phyloP scores from a whole-genome alignment of 805 yeast genomes.

The Kurtzmaniella cleridarum region DNA sequence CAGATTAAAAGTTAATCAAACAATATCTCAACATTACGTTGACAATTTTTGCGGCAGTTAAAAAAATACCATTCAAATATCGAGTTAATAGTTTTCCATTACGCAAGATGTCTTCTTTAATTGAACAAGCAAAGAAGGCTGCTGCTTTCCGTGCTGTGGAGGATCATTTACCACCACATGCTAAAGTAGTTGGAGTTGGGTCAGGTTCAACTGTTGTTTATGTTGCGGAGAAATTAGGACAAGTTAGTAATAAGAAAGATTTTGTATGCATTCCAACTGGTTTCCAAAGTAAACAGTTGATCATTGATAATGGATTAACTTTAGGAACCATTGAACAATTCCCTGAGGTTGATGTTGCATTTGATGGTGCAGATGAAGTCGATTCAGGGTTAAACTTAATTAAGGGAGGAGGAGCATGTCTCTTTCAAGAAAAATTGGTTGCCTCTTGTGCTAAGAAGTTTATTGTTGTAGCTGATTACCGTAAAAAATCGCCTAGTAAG shows the following conservation, averaged over 20 bases:
- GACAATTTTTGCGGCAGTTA: slow-evolving; percentile 16
- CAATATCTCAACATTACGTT: background rate
- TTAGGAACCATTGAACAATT: slow-evolving; percentile 81
- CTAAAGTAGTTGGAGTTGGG: slow-evolving; percentile 85
- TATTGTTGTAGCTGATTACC: slow-evolving; percentile 85
- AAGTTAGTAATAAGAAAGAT: slow-evolving; percentile 44
- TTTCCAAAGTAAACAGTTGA: slow-evolving; percentile 85
- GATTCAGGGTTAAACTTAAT: slow-evolving; percentile 77
- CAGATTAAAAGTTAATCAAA: slow-evolving; percentile 1
- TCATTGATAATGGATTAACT: slow-evolving; percentile 70
- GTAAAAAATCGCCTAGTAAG: slow-evolving; percentile 64
- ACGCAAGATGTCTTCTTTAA: slow-evolving; percentile 15
- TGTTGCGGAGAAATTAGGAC: slow-evolving; percentile 91
- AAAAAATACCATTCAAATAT: slow-evolving; percentile 26
- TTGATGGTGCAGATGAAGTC: slow-evolving; percentile 98
- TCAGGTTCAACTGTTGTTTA: slow-evolving; percentile 97
- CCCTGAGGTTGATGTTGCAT: slow-evolving; percentile 82
- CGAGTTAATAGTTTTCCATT: slow-evolving; percentile 8
- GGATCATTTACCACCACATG: slow-evolving; percentile 64
- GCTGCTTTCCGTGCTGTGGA: slow-evolving; percentile 95
- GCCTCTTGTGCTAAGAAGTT: slow-evolving; percentile 75
- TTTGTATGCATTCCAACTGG: slow-evolving; percentile 93
- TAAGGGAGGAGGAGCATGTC: slow-evolving; percentile 98
- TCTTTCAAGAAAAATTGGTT: slow-evolving; percentile 92
- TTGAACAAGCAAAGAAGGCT: slow-evolving; percentile 80